Percentiles rank a stretch among this genome's conserved stretches.
phyloP scores from a whole-genome alignment of 164 flowering plant species.

The Vitis amurensis region DNA sequence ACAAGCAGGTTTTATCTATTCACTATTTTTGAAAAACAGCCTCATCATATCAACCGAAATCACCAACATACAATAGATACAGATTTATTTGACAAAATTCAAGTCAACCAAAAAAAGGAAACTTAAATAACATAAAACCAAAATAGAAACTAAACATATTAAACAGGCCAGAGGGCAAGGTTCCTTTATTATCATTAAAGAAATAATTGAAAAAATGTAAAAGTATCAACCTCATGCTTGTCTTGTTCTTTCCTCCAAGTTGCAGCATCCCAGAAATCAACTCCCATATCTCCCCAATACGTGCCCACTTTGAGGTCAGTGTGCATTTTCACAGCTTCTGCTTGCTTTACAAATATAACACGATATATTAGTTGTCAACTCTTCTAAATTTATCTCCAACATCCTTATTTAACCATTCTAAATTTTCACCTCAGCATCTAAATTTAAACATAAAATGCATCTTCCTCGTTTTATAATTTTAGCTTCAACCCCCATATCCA shows the following conservation, averaged over 20 bases:
- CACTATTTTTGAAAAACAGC: too few relatives aligned
- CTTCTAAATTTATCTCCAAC: not conserved
- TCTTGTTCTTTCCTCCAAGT: conserved; percentile 58
- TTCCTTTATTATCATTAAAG: not conserved
- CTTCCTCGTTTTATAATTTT: not conserved
- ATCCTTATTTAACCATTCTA: not conserved
- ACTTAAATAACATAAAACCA: too few relatives aligned
- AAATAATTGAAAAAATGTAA: not conserved
- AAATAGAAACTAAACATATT: too few relatives aligned
- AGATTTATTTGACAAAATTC: too few relatives aligned
- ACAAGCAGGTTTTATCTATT: too few relatives aligned
- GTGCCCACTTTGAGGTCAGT: conserved; percentile 77
- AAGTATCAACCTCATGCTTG: conserved; percentile 56
- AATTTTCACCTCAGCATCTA: not conserved
- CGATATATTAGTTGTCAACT: not conserved
- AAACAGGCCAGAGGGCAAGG: too few relatives aligned
- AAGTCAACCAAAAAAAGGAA: too few relatives aligned
- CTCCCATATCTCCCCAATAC: conserved; percentile 86
- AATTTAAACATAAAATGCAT: not conserved
- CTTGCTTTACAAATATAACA: conserved; percentile 50
- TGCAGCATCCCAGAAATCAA: conserved; percentile 73
- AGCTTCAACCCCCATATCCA: not conserved
- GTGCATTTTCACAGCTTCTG: conserved; percentile 52
- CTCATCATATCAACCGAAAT: too few relatives aligned
- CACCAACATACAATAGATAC: too few relatives aligned